A percentile compares a stretch with the other conserved stretches of the same genome.
These are phyloP conservation scores for Neofusicoccum umdonicola DNA, from an alignment of 2,329 filamentous ascomycete species.

Conservation along the genomic window DNA sequence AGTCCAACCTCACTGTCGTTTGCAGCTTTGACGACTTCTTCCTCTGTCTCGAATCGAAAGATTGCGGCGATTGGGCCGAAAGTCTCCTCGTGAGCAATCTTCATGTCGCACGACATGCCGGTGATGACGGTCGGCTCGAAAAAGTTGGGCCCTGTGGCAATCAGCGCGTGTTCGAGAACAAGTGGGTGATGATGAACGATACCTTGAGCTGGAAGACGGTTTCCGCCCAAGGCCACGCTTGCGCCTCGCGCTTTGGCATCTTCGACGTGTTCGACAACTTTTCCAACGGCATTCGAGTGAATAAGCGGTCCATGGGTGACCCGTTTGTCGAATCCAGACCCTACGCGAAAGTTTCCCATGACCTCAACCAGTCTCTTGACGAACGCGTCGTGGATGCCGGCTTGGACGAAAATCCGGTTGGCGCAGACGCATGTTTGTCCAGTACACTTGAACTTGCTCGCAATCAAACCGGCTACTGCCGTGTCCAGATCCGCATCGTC, in stretches of 20 bases:
- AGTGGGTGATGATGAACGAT: too few species aligned
- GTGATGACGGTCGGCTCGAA: slow-evolving; percentile 30
- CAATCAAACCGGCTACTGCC: slow-evolving; percentile 38
- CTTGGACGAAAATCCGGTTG: slow-evolving; percentile 37
- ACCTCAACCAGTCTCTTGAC: slow-evolving; percentile 46
- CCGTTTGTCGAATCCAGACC: slow-evolving; percentile 52
- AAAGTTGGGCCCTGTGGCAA: slow-evolving; percentile 20
- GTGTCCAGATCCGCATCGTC: slow-evolving; percentile 45
- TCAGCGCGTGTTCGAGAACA: too few species aligned
- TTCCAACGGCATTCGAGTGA: slow-evolving; percentile 54
- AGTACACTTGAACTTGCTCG: slow-evolving; percentile 52
- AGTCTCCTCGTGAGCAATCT: slow-evolving; percentile 38
- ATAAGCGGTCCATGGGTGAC: slow-evolving; percentile 49
- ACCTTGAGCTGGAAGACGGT: too few species aligned
- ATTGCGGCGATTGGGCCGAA: slow-evolving; percentile 38
- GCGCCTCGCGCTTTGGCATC: slow-evolving; percentile 48
- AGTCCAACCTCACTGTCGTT: slow-evolving; percentile 40
- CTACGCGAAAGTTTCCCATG: slow-evolving; percentile 57
- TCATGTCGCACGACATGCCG: slow-evolving; percentile 31
- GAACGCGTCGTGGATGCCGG: slow-evolving; percentile 37
- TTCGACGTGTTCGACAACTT: slow-evolving; percentile 58
- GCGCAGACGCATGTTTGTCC: slow-evolving; percentile 39
- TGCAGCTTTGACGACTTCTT: slow-evolving; percentile 37
- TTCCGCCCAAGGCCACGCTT: too few species aligned
- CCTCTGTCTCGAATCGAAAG: slow-evolving; percentile 37